Base-by-base conservation (phyloP, 805 yeast genomes). In the Blastobotrys parvus region DNA sequence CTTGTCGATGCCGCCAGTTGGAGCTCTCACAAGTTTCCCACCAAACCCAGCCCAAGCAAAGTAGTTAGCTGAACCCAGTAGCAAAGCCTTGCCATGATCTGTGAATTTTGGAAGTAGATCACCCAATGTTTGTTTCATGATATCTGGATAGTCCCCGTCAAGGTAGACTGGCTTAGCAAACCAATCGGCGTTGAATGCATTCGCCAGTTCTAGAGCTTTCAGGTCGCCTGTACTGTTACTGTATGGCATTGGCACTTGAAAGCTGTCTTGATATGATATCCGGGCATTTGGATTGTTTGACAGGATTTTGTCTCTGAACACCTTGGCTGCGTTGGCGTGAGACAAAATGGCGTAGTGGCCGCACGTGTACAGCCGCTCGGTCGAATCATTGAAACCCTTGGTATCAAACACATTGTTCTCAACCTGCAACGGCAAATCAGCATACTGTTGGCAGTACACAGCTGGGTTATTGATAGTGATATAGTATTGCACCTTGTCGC, bases 391-490 rank as follows among this genome's bases (percentile, higher is more conserved):
- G 59, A 48, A 49, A 58, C 30, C 47, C 45, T 25, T 43, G 29
- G 42, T 60, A 45, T 54, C 51, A 27, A 47, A 54, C 44, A 48
- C 58, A 46, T 25, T 43, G 29, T 43, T 60, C 45, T 54, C 51
- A 27, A 47, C 55, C 44, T 38, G 44, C 4, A 34, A 46, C 13
- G 35, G 13, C 35, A 32, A 7, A n/a, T 32, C 18, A 34, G 38
- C 46, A 22, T 43, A 50, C 39, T 39, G 53, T 30, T 31, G 45
- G 49, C 48, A 50, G 36, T 46, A 43, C 1, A 51, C 44, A 30
- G 50, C 49, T 18, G 67, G 68, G 41, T 62, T 66, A 39, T 63
- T 62, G 41, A 59, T 45, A 3, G 63, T 59, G 42, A 63, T 44
- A 59, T 60, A 63, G 15, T 53, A 38, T 5, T 60, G 56, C 11